phyloP scores from a whole-genome alignment of 768 basidiomycete species.

The Tylopilus vinaceipallidus region DNA sequence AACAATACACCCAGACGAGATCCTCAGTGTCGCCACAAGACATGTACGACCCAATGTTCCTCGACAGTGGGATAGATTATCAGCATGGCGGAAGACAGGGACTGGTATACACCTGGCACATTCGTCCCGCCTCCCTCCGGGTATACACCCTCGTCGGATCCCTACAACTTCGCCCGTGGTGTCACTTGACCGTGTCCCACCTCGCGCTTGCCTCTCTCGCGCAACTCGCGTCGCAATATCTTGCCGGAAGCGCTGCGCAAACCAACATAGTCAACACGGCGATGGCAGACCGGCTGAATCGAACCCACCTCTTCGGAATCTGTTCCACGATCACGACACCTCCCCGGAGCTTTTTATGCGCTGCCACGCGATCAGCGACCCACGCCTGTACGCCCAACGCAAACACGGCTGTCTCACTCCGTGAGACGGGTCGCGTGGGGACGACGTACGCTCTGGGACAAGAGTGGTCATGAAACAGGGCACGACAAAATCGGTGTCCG shows the following conservation, averaged over 20 bases:
- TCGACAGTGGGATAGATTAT: too few relatives aligned
- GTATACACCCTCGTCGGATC: too few relatives aligned
- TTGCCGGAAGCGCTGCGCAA: constrained; percentile 68
- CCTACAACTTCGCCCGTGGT: constrained; percentile 19
- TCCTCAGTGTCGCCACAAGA: too few relatives aligned
- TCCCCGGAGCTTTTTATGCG: constrained; percentile 78
- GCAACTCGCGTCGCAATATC: constrained; percentile 76
- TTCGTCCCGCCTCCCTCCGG: too few relatives aligned
- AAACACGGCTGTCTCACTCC: constrained; percentile 33
- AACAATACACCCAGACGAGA: too few relatives aligned
- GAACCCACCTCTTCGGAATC: constrained; percentile 32
- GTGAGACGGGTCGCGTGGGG: constrained; percentile 14
- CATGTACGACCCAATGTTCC: too few relatives aligned
- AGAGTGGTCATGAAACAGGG: too few relatives aligned
- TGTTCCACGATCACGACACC: constrained; percentile 60
- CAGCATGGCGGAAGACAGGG: too few relatives aligned
- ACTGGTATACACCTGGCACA: too few relatives aligned
- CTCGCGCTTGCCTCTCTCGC: constrained; percentile 65
- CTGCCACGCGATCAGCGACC: constrained; percentile 66
- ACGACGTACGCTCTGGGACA: constrained; percentile 46
- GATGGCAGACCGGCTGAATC: not conserved
- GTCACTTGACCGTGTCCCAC: constrained; percentile 24
- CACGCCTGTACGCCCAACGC: constrained; percentile 56
- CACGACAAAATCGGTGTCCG: not conserved
- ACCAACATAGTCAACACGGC: not conserved